Base-by-base conservation (phyloP, 2,329 filamentous ascomycete species). In the Volutella citrinella region DNA sequence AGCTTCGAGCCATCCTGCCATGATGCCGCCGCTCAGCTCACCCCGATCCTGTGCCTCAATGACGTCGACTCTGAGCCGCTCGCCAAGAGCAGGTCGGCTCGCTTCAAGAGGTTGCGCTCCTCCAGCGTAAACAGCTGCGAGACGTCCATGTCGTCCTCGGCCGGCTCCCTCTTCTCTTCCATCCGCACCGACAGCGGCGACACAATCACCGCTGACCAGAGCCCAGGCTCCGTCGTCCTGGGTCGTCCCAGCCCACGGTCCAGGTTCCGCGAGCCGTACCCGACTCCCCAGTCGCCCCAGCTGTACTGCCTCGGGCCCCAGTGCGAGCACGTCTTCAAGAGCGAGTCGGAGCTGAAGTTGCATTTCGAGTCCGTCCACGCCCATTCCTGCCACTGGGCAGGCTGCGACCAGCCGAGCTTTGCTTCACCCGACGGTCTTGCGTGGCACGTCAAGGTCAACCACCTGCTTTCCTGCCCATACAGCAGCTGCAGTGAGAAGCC, bases 361-460 rank as follows among this genome's bases (percentile, higher is more conserved):
- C 53, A 60, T 24, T 44, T 54, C 31, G 44, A 43, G 27, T 44
- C 52, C 15, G 46, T 38, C 12, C 55, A 63, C 34, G 49, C 48
- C 3, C 51, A 66, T 36, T 45, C 55, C 2, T 70, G 67, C 41
- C 58, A 60, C 32, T 70, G 66, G 67, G 54, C 54, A 3, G 50
- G 53, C 15, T 70, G 67, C 24, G 38, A 48, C 2, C 54, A 57
- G 7, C 42, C 52, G 1, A 55, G 55, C 27, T 70, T 69, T 33
- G 45, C 54, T 4, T 60, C 62, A 2, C 55, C 53, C 11, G 57
- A 60, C 20, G 64, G 57, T 8, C 56, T 70, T 19, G 55, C 60
- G 12, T 63, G 65, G 51, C 67, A 70, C 37, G 64, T 70, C 23
- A 66, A 69, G 35, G 51, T 52, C 14, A 60, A 69, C 28, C 67